Percentiles rank a stretch among this genome's conserved stretches.
Evolutionary conservation across 2,329 filamentous ascomycete species (phyloP).

Genomic region (Trichoderma koningiopsis): DNA sequence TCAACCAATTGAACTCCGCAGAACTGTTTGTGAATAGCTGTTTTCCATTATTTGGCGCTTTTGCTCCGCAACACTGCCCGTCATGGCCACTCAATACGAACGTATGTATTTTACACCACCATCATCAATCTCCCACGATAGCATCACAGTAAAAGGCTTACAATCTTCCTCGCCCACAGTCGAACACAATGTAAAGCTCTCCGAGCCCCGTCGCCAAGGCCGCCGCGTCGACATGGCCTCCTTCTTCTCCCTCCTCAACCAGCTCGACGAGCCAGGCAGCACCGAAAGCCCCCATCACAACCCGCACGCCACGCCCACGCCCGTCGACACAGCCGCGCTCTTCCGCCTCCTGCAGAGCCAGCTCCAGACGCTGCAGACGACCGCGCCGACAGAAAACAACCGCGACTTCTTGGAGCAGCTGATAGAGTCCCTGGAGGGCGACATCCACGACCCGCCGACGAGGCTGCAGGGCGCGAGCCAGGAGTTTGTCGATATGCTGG

Average conservation of each 20-base stretch:
- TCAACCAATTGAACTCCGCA: neutral
- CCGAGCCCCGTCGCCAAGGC: conserved; percentile 43
- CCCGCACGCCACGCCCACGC: conserved; percentile 61
- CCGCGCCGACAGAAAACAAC: conserved; percentile 53
- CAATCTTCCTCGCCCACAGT: conserved; percentile 45
- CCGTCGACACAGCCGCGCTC: conserved; percentile 58
- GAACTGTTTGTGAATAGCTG: neutral
- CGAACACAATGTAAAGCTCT: conserved; percentile 63
- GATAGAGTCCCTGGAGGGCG: conserved; percentile 49
- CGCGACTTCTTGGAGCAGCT: conserved; percentile 54
- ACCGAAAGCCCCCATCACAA: conserved; percentile 48
- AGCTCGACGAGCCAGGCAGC: conserved; percentile 47
- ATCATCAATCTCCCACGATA: neutral
- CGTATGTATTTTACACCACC: conserved; percentile 37
- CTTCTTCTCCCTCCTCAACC: conserved; percentile 60
- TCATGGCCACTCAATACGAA: conserved; percentile 62
- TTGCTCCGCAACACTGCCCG: conserved; percentile 26
- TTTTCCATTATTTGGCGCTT: neutral
- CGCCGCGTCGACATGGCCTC: conserved; percentile 66
- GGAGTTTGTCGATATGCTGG: conserved; percentile 60
- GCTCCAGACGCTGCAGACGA: conserved; percentile 53
- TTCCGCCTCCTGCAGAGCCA: conserved; percentile 62
- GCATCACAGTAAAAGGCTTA: neutral
- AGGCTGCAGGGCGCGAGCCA: conserved; percentile 59
- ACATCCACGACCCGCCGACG: conserved; percentile 56